Conservation (phyloP, 2,329 filamentous ascomycete genomes). For the Neurospora crassa region DNA sequence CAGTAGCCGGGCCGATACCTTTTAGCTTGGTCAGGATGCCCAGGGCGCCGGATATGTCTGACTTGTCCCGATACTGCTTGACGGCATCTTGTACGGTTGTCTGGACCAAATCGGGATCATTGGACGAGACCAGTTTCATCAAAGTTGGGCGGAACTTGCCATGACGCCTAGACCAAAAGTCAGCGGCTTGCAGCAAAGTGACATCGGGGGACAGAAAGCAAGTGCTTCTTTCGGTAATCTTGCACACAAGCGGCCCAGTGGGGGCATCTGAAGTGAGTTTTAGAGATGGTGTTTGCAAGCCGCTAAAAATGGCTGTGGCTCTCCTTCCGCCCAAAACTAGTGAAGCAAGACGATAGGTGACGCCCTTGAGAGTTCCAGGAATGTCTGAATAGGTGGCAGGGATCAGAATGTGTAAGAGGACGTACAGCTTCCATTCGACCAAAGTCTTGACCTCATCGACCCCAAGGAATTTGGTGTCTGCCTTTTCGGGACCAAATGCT, state of each 20-base stretch:
- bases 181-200: not conserved
- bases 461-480: constrained; percentile 31
- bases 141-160: constrained; percentile 53
- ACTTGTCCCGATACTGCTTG: constrained; percentile 29
- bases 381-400: not conserved
- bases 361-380: not conserved
- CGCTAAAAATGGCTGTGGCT: not conserved
- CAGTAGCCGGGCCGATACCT: constrained; percentile 72
- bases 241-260: not conserved
- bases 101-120: constrained; percentile 42
- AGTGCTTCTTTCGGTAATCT: not conserved
- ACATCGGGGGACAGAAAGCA: not conserved
- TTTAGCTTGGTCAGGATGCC: constrained; percentile 49
- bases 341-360: not conserved
- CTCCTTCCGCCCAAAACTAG: not conserved
- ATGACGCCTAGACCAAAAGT: constrained; percentile 35
- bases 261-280: not conserved
- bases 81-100: constrained; percentile 45
- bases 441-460: constrained; percentile 50
- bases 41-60: constrained; percentile 34
- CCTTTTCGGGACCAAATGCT: constrained; percentile 29
- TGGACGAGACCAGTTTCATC: constrained; percentile 52
- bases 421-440: constrained; percentile 65
- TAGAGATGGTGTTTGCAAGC: not conserved
- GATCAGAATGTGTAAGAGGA: constrained; percentile 6